Conservation (phyloP, 148 eudicot species). For the Cornus florida region DNA sequence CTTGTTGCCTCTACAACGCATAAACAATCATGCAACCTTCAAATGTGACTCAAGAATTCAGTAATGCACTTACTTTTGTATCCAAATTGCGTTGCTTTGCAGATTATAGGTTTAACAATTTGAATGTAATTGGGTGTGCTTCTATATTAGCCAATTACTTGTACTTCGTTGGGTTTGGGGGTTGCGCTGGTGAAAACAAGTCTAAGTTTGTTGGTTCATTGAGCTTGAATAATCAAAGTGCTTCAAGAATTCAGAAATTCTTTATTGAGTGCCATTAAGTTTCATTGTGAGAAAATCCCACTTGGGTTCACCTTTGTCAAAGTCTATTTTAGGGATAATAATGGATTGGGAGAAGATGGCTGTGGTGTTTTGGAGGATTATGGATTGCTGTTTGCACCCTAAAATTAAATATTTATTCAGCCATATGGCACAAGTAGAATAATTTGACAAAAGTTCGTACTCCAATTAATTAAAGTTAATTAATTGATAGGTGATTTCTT, state of each 20-base stretch:
- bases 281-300: slow-evolving; percentile 48
- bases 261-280: too few relatives aligned
- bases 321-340: slow-evolving; percentile 37
- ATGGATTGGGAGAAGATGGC: slow-evolving; percentile 50
- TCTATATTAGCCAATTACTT: slow-evolving; percentile 34
- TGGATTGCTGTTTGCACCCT: slow-evolving; percentile 9
- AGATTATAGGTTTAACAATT: slow-evolving; percentile 15
- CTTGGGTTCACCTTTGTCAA: slow-evolving; percentile 73
- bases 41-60: slow-evolving; percentile 47
- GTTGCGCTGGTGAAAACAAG: slow-evolving; percentile 30
- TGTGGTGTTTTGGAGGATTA: slow-evolving; percentile 52
- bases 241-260: slow-evolving; percentile 29
- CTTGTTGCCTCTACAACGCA: too few relatives aligned
- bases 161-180: slow-evolving; percentile 32
- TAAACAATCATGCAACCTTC: slow-evolving; percentile 49
- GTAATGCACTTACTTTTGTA: slow-evolving; percentile 35
- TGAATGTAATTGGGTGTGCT: slow-evolving; percentile 40
- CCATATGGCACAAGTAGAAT: too few relatives aligned
- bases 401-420: too few relatives aligned
- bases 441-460: too few relatives aligned
- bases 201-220: slow-evolving; percentile 46
- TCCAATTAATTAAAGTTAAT: too few relatives aligned
- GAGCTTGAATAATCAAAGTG: slow-evolving; percentile 40
- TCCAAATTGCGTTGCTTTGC: slow-evolving; percentile 25
- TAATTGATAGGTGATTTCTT: too few relatives aligned